Evolutionary conservation across 768 basidiomycete genomes (phyloP), one percentile per base, ranked within the genome.

Genomic region (Phlebiopsis gigantea): DNA sequence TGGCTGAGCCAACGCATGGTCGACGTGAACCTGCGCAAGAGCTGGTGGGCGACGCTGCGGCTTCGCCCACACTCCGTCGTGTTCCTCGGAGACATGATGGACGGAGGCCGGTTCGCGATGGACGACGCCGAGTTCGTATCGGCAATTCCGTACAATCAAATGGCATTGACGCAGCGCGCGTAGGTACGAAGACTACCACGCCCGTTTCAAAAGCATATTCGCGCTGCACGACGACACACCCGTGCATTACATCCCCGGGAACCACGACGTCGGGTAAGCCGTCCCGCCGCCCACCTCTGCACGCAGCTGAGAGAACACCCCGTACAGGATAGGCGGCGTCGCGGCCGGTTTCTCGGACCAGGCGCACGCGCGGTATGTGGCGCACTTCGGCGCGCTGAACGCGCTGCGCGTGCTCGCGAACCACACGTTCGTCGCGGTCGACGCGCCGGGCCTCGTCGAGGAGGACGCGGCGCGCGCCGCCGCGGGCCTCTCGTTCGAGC

Each of bases 81-180:
- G 1, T 88, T 96, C 60, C 75, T 94, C 21, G 95, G 95, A 34
- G 93, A 97, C 68, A 89, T 96, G 90, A 83, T 96, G 83, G 93
- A 96, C 63, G 83, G 81, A 53, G 93, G 92, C 1, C 76, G 91
- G 53, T 74, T 79, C 25, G 74, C 74, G 21, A 88, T 88, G 78
- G 68, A 78, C 2, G 77, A 81, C 48, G 70, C 69, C 44, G 85
- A 93, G 95, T 94, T 66, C 69, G 90, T 79, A 9, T 17, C 12
- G 41, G 31, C 9, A 2, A 5, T 22, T 12, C 12, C 17, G 25
- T 50, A 57, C 28, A 31, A 48, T 21, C 30, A 31, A 39, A 48
- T 22, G 25, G 44, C 53, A 8, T 21, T 30, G 24, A 53, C 3
- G 31, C 24, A 30, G 24, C 21, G n/a, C 15, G 45, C 49, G 2